Base-by-base conservation (phyloP, 768 basidiomycete species). In the Suillus occidentalis region DNA sequence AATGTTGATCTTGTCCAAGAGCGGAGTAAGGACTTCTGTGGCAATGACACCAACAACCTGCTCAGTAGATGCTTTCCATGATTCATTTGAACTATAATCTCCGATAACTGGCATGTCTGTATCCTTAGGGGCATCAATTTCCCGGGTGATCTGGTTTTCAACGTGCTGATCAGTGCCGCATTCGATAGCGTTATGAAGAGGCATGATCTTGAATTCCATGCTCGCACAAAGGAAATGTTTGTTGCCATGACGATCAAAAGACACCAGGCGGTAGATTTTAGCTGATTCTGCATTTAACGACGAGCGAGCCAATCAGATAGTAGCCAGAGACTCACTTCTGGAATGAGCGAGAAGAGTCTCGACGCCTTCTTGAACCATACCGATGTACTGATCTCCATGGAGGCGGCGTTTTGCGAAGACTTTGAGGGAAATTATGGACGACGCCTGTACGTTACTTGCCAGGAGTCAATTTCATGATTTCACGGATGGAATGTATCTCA, bases 1-100 rank as follows among this genome's bases (percentile, higher is more conserved):
- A 36, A 66, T 52, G 10, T 53, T 9, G 6, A 66, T 65, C 42
- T 64, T 66, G 2, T 66, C 63, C 65, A 66, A 50, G 20, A 66
- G 37, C 7, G 65, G 65, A 14, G 47, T 50, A 52, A 66, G 59
- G n/a, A 59, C 37, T 43, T 47, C 58, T 40, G 40, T 13, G 58
- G 6, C 40, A 42, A 13, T n/a, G 1, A 39, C 57, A 18, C 2
- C 3, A 39, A 25, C 16, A 16, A 25, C 39, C 16, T 39, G 40
- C 42, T 42, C 25, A 25, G 25, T 13, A 42, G 18, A 20, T 39
- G 25, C 6, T 13, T 31, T 59, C 25, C 13, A 59, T 42, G 1
- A 9, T 3, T 2, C 58, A 13, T 5, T 58, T 28, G 9, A 6
- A 25, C 22, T 2, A 9, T 10, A 6, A 5, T 20, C 36, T 36